Evolutionary conservation across 257 asterid species (phyloP), one percentile per base, ranked within the genome.

Genomic region (Rauvolfia tetraphylla): DNA sequence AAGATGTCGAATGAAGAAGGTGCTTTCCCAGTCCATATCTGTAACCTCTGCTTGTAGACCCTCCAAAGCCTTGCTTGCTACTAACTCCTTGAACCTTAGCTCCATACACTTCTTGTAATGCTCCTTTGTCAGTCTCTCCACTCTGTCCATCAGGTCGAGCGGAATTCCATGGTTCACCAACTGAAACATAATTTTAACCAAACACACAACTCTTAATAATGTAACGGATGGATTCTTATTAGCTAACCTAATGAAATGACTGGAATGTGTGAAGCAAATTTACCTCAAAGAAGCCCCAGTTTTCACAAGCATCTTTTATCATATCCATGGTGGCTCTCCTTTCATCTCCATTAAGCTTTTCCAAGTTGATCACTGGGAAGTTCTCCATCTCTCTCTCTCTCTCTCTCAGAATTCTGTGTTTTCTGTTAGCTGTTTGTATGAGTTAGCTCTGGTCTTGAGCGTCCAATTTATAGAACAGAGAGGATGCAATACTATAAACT

Each of bases 131-230:
- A 87, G 76, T 56, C 80, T 82, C 82, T 87, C 90, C 80, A 90
- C 90, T 72, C 70, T 86, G 85, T 89, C 90, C 84, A 90, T 78
- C 5, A 86, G 84, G 86, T 87, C 89, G 78, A 79, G 86, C 6
- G 88, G 72, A 46, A 90, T 89, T 22, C 93, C 93, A 82, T 90
- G 96, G 61, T 89, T 89, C 77, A 85, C 76, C 85, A 89, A 71
- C 96, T 90, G 75, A 46, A 34, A 20, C n/a, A 7, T 5, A 17
- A 78, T 65, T 46, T 6, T 46, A 46, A 46, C 13, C 11, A 39
- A 6, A 39, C 3, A 39, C 42, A 39, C 3, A 39, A 39, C 5
- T 6, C 3, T 39, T 39, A 39, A 6, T n/a, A n/a, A n/a, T n/a
- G n/a, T n/a, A n/a, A n/a, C n/a, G n/a, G n/a, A n/a, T n/a, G n/a